Base-by-base conservation (phyloP, 495 filamentous ascomycete genomes). In the Bryoglossum gracile region DNA sequence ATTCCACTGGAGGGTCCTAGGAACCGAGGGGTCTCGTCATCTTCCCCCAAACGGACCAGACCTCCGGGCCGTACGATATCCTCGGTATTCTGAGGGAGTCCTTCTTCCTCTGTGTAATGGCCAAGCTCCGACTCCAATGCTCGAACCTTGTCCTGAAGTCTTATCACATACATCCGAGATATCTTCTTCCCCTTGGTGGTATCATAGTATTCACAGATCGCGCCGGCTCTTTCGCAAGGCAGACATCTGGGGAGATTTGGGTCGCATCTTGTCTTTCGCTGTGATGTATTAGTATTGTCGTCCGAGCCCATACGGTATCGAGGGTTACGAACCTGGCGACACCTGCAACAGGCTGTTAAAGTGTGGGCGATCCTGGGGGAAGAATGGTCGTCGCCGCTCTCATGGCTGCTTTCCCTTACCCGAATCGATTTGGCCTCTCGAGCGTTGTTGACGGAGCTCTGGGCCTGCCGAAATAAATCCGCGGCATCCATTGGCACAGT, bases 231-330 rank as follows among this genome's bases (percentile, higher is more conserved):
- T 68, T 94, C 88, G 73, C 91, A 97, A 11, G 89, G 88, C n/a
- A 82, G 76, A 65, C 91, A 97, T 62, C 82, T 82, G 34, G 91
- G 91, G 37, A 97, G 77, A 13, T 86, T 83, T 21, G 90, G 84
- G 64, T 95, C 91, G 66, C 91, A 97, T 72, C 86, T 77, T 18
- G 90, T 94, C 73, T 97, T 97, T 40, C 89, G 81, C 89, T 94
- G 58, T 30, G 23, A 34, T 22, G 13, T 9, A 49, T 50, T 43
- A 53, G 42, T 56, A 18, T 38, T 22, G 24, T n/a, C n/a, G n/a
- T n/a, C n/a, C n/a, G n/a, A n/a, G n/a, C n/a, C n/a, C n/a, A n/a
- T n/a, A n/a, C n/a, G n/a, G n/a, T n/a, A n/a, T n/a, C 17, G 10
- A 55, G 24, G 37, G 23, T n/a, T 53, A 56, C 82, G 70, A 73